Base-by-base conservation (phyloP, 2,329 filamentous ascomycete genomes). In the Neofusicoccum cordaticola region DNA sequence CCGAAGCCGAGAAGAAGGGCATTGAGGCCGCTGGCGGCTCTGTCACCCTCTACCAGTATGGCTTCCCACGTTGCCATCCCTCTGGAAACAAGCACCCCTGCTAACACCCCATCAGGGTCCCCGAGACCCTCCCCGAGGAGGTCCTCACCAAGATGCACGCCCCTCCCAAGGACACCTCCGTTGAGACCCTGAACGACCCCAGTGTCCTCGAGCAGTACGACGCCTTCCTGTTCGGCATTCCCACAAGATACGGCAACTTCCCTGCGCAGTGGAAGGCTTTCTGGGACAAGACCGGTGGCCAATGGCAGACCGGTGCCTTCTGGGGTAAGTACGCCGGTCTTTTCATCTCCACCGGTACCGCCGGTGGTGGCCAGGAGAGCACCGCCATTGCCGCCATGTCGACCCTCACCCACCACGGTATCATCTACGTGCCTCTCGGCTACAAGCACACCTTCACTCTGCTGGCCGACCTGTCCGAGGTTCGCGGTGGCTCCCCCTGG, bases 221-320 rank as follows among this genome's bases (percentile, higher is more conserved):
- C 74, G 95, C 83, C 70, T 89, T 97, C 83, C 88, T 99, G 69
- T 86, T 98, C 73, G 95, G 95, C 70, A 95, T 98, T 78, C 95
- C 95, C 66, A 99, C 95, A 60, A 88, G 95, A 70, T 99, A 92
- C 82, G 95, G 95, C 73, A 98, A 96, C 87, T 97, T 97, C 85
- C 93, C 94, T 56, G 91, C 90, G 17, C 95, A 99, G 82, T 97
- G 91, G 91, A 97, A 95, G 85, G 75, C 87, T 47, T 94, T 93
- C 85, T 96, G 93, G 91, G 95, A 99, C 84, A 86, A 86, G 80
- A 93, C 92, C 27, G 94, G 94, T 74, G 84, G 85, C 71, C 90
- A 95, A 79, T 98, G 95, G 95, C 81, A 84, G 67, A 78, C 80
- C 13, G 94, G 94, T 68, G 87, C 83, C 70, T 93, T 85, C 84